phyloP scores from a whole-genome alignment of 2,329 filamentous ascomycete species.

The Monosporascus sp. region DNA sequence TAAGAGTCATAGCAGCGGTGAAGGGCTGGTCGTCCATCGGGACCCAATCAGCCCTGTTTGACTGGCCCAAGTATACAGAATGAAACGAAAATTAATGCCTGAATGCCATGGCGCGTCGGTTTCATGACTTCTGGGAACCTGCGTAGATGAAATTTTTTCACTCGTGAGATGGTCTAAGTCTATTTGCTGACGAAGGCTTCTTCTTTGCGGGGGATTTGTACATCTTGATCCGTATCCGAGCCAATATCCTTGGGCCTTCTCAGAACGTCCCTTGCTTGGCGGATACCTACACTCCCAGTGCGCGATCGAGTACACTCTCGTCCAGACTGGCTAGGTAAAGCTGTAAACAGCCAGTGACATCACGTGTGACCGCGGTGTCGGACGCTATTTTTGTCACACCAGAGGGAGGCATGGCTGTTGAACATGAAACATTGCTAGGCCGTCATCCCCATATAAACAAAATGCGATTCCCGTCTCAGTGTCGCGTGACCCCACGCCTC shows the following conservation, averaged over 20 bases:
- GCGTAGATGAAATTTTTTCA: background rate
- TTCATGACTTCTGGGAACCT: background rate
- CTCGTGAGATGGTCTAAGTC: background rate
- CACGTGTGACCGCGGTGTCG: slow-evolving; percentile 15
- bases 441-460: background rate
- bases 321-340: slow-evolving; percentile 7
- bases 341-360: slow-evolving; percentile 14
- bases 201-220: background rate
- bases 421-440: background rate
- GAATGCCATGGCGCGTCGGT: slow-evolving; percentile 3
- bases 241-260: slow-evolving; percentile 3
- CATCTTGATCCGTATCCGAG: background rate
- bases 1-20: slow-evolving; percentile 22
- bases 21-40: slow-evolving; percentile 8
- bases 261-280: slow-evolving; percentile 14
- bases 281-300: slow-evolving; percentile 24
- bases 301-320: slow-evolving; percentile 19
- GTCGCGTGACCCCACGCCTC: slow-evolving; percentile 1
- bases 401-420: slow-evolving; percentile 2
- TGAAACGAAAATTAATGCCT: slow-evolving; percentile 16
- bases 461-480: background rate
- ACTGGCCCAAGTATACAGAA: slow-evolving; percentile 8
- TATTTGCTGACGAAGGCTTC: background rate
- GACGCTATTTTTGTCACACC: slow-evolving; percentile 12
- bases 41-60: background rate